These are phyloP conservation scores for Bruguiera parviflora DNA, from an alignment of 345 rosid species.

Conservation along the genomic window DNA sequence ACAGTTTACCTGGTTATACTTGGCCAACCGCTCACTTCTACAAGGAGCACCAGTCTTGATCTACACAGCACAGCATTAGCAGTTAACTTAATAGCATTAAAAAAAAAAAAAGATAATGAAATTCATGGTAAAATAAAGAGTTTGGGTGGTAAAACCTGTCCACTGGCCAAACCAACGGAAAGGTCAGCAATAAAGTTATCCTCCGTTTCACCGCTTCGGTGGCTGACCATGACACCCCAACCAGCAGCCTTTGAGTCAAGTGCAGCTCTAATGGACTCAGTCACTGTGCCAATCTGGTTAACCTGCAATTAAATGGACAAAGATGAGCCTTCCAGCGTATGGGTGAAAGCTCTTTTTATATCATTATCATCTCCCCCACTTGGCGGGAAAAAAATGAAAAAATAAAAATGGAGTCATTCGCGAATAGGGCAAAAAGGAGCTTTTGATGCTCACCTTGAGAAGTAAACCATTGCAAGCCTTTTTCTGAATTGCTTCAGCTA, in stretches of 20 bases:
- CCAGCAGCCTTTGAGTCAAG: slow-evolving; percentile 97
- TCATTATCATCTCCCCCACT: background rate
- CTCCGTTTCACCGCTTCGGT: slow-evolving; percentile 97
- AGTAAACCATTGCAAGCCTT: slow-evolving; percentile 89
- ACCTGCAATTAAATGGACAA: slow-evolving; percentile 45
- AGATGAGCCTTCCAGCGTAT: background rate
- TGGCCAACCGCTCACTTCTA: slow-evolving; percentile 91
- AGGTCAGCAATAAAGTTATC: slow-evolving; percentile 96
- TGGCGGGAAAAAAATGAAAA: no score
- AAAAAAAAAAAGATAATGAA: background rate
- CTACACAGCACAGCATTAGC: slow-evolving; percentile 35
- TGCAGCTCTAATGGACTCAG: slow-evolving; percentile 92
- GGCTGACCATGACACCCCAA: slow-evolving; percentile 99
- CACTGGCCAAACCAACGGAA: slow-evolving; percentile 91
- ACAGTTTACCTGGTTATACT: slow-evolving; percentile 82
- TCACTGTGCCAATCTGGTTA: slow-evolving; percentile 96
- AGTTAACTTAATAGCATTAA: slow-evolving; percentile 8
- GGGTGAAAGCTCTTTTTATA: background rate
- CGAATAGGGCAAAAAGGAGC: background rate
- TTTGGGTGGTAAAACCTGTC: slow-evolving; percentile 60
- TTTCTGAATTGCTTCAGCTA: slow-evolving; percentile 86
- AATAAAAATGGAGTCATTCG: no score
- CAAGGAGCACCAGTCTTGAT: slow-evolving; percentile 99
- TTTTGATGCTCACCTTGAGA: slow-evolving; percentile 55
- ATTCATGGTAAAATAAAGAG: background rate